Percentiles rank a stretch among this genome's conserved stretches.
Conservation (phyloP, 2,329 filamentous ascomycete species). For the Cercospora sojina region DNA sequence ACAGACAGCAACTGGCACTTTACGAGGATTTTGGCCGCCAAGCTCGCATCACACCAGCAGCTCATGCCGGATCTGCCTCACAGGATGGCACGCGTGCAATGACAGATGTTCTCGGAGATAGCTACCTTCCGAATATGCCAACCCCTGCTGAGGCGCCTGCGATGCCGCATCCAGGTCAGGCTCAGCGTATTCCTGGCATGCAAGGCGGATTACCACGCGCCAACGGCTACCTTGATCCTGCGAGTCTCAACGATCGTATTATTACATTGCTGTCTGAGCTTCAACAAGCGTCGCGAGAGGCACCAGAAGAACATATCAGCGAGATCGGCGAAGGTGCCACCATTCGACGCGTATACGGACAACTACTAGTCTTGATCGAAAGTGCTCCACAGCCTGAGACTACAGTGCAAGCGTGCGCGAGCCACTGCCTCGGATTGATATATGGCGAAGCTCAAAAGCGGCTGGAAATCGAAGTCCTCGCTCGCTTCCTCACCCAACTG, state of each 20-base stretch:
- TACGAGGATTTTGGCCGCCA: slow-evolving; percentile 95
- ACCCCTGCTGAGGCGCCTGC: slow-evolving; percentile 63
- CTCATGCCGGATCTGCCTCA: slow-evolving; percentile 55
- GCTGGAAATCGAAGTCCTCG: slow-evolving; percentile 63
- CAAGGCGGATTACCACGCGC: slow-evolving; percentile 41
- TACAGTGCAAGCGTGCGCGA: slow-evolving; percentile 7
- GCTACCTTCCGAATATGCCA: slow-evolving; percentile 62
- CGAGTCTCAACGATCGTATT: slow-evolving; percentile 55
- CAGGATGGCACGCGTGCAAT: slow-evolving; percentile 61
- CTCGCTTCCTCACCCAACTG: slow-evolving; percentile 60
- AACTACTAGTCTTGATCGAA: slow-evolving; percentile 55
- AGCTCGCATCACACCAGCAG: slow-evolving; percentile 57
- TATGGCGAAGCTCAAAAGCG: slow-evolving; percentile 56
- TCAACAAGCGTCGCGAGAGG: slow-evolving; percentile 56
- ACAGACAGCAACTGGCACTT: slow-evolving; percentile 88
- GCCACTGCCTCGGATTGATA: slow-evolving; percentile 42
- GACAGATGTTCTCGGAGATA: slow-evolving; percentile 62
- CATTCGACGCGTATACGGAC: slow-evolving; percentile 59
- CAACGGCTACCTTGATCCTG: slow-evolving; percentile 61
- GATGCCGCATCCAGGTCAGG: slow-evolving; percentile 58
- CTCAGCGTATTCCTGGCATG: slow-evolving; percentile 43
- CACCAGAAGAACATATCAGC: slow-evolving; percentile 57
- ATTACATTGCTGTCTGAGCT: slow-evolving; percentile 57
- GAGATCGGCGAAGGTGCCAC: slow-evolving; percentile 56
- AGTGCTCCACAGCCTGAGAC: slow-evolving; percentile 55